Base-by-base conservation (phyloP, 2,329 filamentous ascomycete genomes). In the Epichloe bromicola region DNA sequence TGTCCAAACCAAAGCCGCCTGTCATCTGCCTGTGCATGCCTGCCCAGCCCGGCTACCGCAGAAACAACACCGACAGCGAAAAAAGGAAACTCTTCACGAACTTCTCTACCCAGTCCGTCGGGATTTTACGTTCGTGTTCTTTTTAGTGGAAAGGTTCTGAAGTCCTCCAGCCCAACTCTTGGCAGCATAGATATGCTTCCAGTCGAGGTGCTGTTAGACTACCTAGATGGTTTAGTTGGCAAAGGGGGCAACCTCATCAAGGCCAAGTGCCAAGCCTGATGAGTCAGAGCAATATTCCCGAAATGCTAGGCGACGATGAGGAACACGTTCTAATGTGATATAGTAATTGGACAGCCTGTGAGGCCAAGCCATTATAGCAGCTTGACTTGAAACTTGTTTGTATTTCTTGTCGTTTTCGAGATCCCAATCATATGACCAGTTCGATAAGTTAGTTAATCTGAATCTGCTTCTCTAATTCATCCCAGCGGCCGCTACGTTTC, bases 401-500 rank as follows among this genome's bases (percentile, higher is more conserved):
- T 15, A 37, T 5, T 15, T 10, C 20, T 17, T 20, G 8, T 19
- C 15, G 11, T 20, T 36, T 17, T 45, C 34, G 17, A 20, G 5
- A 14, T 5, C 33, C 15, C 5, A 17, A 30, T 11, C 8, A 7
- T 15, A 23, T 4, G 14, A 5, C 14, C 42, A 12, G 17, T 23
- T 20, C 6, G 26, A 23, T 46, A 20, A 15, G 1, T 14, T 33
- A 23, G 2, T 23, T 7, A 3, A 37, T 14, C 14, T 46, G 5
- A 17, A 70, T 58, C 7, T 69, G 61, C 54, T 65, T 70, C 63
- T 82, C 78, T 54, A 89, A 62, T 63, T 94, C 87, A 17, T 74
- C 63, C 88, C 89, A 95, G 57, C 88, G 75, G 14, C 86, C 85
- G 44, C 69, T 76, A 55, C 88, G 78, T 66, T 90, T 74, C 3